phyloP scores from a whole-genome alignment of 2,329 filamentous ascomycete genomes.

The Colletotrichum falcatum region DNA sequence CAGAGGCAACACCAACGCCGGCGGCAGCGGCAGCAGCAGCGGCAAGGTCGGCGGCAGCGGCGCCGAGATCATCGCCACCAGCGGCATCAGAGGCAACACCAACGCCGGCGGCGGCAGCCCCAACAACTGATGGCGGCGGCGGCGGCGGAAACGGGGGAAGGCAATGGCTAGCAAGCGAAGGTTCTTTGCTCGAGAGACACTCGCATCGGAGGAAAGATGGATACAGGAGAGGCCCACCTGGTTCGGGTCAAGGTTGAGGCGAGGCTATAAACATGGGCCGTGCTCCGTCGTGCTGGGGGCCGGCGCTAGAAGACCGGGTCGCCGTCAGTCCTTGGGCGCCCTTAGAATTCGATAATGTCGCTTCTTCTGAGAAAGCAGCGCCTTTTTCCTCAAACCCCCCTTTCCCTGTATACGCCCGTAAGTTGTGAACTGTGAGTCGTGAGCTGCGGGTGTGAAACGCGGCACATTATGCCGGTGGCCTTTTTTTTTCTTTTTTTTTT shows the following conservation, averaged over 20 bases:
- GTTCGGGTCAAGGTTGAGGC: not conserved
- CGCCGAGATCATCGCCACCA: not conserved
- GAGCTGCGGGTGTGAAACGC: not conserved
- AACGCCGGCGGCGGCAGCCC: not conserved
- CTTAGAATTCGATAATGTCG: not conserved
- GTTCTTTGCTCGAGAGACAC: not conserved
- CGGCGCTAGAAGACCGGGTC: too few species aligned
- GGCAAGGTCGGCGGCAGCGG: too few species aligned
- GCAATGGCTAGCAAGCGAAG: not conserved
- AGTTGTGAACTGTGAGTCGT: not conserved
- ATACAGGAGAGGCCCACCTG: too few species aligned
- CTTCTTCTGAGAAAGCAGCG: not conserved
- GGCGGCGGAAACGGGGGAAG: too few species aligned
- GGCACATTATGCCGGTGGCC: not conserved
- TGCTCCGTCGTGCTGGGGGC: too few species aligned
- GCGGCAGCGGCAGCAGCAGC: too few species aligned
- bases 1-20: too few species aligned
- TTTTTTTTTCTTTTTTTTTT: too few species aligned
- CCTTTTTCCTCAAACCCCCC: too few species aligned
- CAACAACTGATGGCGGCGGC: too few species aligned
- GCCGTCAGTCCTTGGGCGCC: not conserved
- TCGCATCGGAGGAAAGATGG: too few species aligned
- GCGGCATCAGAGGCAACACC: not conserved
- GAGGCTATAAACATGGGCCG: not conserved
- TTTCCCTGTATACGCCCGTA: not conserved